These are phyloP conservation scores for Mycena albidolilacea DNA, from an alignment of 768 basidiomycete species.

Conservation along the genomic window DNA sequence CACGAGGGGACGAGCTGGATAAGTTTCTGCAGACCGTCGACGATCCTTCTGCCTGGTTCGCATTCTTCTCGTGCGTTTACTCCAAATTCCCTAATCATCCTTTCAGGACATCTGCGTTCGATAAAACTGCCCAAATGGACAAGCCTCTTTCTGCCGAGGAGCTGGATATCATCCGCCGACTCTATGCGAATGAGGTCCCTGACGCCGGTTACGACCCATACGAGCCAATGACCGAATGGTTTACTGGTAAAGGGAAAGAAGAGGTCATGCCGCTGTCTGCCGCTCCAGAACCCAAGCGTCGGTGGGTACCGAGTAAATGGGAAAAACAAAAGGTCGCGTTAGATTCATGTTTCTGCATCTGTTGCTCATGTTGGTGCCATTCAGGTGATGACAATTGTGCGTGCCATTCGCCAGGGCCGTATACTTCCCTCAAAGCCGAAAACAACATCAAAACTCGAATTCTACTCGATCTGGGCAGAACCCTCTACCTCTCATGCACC, in stretches of 20 bases:
- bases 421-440: constrained; percentile 93
- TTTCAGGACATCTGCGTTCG: constrained; percentile 90
- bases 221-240: constrained; percentile 96
- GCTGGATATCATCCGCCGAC: constrained; percentile 92
- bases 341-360: background rate
- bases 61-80: constrained; percentile 31
- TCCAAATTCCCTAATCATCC: constrained; percentile 9
- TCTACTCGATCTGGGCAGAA: constrained; percentile 93
- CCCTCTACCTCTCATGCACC: constrained; percentile 82
- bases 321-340: constrained; percentile 94
- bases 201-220: constrained; percentile 94
- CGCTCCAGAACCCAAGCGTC: constrained; percentile 94
- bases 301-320: constrained; percentile 99
- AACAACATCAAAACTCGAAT: constrained; percentile 74
- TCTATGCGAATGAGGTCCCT: constrained; percentile 94
- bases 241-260: constrained; percentile 95
- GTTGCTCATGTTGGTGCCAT: constrained; percentile 9
- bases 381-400: constrained; percentile 99
- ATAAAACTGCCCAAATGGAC: constrained; percentile 88
- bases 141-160: constrained; percentile 92
- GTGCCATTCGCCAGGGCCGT: constrained; percentile 95
- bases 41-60: constrained; percentile 89
- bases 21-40: constrained; percentile 96
- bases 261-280: constrained; percentile 94
- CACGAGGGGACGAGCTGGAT: constrained; percentile 96